phyloP scores from a whole-genome alignment of 345 rosid species.

The Cardiospermum halicacabum region DNA sequence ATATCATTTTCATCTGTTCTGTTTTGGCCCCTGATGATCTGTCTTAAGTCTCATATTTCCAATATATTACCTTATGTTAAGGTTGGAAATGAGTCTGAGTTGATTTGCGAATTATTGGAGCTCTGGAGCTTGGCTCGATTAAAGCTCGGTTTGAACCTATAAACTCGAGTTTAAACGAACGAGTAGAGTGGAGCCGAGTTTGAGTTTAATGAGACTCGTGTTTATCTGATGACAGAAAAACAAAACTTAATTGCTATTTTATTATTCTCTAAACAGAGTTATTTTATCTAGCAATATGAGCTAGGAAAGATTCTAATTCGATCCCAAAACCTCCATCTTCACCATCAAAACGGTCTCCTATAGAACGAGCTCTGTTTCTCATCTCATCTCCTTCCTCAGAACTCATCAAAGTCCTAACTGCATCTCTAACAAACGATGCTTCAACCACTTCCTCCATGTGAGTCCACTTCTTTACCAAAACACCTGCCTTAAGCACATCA shows the following conservation, averaged over 20 bases:
- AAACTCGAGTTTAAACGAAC: too few relatives aligned
- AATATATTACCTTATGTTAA: too few relatives aligned
- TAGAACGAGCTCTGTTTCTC: background rate
- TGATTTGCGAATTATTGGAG: too few relatives aligned
- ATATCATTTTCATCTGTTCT: background rate
- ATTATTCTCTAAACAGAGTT: too few relatives aligned
- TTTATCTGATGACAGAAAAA: too few relatives aligned
- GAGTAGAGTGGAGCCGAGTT: too few relatives aligned
- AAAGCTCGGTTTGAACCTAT: too few relatives aligned
- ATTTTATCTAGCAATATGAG: slow-evolving; percentile 5
- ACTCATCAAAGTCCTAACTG: background rate
- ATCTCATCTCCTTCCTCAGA: background rate
- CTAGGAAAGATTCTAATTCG: slow-evolving; percentile 1
- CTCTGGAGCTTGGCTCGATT: too few relatives aligned
- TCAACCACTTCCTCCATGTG: background rate
- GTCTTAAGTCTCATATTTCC: too few relatives aligned
- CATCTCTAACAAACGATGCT: background rate
- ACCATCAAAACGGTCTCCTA: background rate
- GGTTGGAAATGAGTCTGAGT: too few relatives aligned
- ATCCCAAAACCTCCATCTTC: background rate
- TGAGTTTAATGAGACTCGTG: too few relatives aligned
- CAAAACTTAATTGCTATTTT: too few relatives aligned
- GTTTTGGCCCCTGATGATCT: background rate
- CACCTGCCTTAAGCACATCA: slow-evolving; percentile 1
- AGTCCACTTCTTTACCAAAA: background rate